Evolutionary conservation across 306 rosid species (phyloP).

Genomic region (Glycyrrhiza uralensis): DNA sequence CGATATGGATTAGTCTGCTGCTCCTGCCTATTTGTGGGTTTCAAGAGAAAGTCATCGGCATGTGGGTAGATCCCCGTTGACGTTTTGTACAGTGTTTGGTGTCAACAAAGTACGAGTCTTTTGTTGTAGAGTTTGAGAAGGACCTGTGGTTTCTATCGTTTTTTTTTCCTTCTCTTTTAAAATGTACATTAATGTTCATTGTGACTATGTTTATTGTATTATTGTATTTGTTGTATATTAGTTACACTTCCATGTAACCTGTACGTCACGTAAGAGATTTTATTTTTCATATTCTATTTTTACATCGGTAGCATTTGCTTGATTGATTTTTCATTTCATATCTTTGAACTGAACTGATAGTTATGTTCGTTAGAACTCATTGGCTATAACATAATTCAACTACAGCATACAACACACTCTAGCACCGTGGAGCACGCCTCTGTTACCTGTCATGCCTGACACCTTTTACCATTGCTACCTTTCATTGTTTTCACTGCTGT

Average conservation of each 20-base stretch:
- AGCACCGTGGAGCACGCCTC: no score
- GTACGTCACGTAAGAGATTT: background rate
- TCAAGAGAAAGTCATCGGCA: background rate
- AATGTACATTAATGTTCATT: slow-evolving; percentile 13
- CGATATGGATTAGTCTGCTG: background rate
- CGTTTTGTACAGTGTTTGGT: slow-evolving; percentile 22
- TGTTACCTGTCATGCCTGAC: no score
- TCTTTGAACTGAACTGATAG: no score
- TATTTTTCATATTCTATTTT: background rate
- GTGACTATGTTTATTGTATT: background rate
- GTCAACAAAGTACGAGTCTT: background rate
- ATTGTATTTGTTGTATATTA: slow-evolving; percentile 27
- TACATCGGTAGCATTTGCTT: background rate
- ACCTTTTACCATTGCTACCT: no score
- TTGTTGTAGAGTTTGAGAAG: slow-evolving; percentile 5
- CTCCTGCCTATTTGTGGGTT: background rate
- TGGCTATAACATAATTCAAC: no score
- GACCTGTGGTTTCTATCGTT: background rate
- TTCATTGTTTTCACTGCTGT: no score
- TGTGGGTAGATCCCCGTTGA: background rate
- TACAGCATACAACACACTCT: no score
- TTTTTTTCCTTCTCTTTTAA: background rate
- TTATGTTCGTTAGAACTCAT: no score
- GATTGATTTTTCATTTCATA: background rate
- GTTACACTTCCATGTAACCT: background rate